Evolutionary conservation across 441 rosid species (phyloP), one percentile per base, ranked within the genome.

Genomic region (Pelargonium fulgidum): DNA sequence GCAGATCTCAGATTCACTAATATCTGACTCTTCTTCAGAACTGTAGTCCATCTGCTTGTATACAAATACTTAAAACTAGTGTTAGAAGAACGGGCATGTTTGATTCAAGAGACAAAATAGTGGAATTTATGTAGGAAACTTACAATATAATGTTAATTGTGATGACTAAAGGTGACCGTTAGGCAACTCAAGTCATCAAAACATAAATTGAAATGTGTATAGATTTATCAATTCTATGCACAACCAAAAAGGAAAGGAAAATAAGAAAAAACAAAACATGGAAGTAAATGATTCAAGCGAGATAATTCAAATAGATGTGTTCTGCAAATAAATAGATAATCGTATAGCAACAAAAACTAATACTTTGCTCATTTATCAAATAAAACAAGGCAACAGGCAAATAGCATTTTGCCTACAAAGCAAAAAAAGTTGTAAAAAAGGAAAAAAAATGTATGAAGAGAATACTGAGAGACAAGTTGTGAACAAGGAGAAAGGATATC

Each of bases 21-120:
- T 71, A 58, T 90, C 94, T 4, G 92, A 90, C 72, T 82, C 91
- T 70, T 91, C 98, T 13, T 80, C 90, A 63, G 89, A 85, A 75
- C 84, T 80, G 65, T 36, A 65, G 70, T 69, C 80, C 96, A 91
- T 91, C 83, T 73, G 76, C 33, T 58, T 69, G 64, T 44, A 58
- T 22, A 11, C 44, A 45, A 70, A 45, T 39, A 54, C 41, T 56
- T 13, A 33, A 65, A 71, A 41, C 17, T 20, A 58, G 62, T 3
- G 5, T 65, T 42, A 33, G 29, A 50, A 58, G 7, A 36, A 24
- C 24, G 63, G 41, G 6, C 33, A 59, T 22, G 10, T 63, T 20
- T 69, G 66, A 13, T 2, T 36, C 62, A 56, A 8, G 58, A n/a
- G 58, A 50, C 14, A 50, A 19, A 50, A 0, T 50, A 14, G 4